A percentile compares a stretch with the other conserved stretches of the same genome.
These are phyloP conservation scores for Cinnamomum chago DNA, from an alignment of 164 flowering plant species.

Conservation along the genomic window DNA sequence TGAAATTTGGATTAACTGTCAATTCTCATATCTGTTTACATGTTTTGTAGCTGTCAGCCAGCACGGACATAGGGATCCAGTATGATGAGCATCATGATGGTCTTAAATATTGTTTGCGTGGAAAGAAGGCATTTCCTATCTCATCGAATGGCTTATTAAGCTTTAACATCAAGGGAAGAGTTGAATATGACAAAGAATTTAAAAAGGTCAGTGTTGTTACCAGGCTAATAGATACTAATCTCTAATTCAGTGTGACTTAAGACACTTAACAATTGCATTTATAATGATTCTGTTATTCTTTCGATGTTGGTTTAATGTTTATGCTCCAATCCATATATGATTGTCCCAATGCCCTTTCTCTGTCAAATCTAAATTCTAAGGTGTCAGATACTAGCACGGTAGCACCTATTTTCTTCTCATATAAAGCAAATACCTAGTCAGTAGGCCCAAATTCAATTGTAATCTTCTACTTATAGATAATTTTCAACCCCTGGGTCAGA, in stretches of 20 bases:
- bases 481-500: neutral
- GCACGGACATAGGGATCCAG: constrained; percentile 63
- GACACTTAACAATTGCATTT: neutral
- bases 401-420: neutral
- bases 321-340: neutral
- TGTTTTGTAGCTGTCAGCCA: constrained; percentile 43
- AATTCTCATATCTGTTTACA: neutral
- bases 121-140: constrained; percentile 70
- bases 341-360: neutral
- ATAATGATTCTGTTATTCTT: neutral
- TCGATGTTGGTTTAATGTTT: neutral
- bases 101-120: constrained; percentile 48
- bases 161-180: constrained; percentile 67
- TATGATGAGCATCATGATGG: constrained; percentile 40
- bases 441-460: neutral
- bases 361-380: neutral
- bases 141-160: constrained; percentile 37
- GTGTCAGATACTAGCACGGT: neutral
- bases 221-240: neutral
- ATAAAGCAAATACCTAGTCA: neutral
- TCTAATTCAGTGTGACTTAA: neutral
- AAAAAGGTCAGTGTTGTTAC: constrained; percentile 44
- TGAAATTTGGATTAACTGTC: neutral
- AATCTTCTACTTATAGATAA: neutral
- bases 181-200: constrained; percentile 50